Evolutionary conservation across 2,329 filamentous ascomycete species (phyloP).

Genomic region (Botrytis squamosa): DNA sequence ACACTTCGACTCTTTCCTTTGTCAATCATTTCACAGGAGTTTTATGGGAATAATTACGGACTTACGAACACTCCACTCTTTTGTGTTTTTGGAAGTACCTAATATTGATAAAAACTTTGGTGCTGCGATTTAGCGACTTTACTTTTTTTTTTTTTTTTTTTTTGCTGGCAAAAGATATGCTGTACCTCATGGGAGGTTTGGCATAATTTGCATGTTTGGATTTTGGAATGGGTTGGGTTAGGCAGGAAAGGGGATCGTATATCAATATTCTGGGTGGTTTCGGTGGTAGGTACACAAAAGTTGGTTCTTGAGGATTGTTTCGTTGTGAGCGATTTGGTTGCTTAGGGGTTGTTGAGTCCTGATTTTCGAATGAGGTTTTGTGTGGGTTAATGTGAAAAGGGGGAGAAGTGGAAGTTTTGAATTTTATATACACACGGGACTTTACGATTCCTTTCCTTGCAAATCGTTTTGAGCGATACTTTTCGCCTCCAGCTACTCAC

Average conservation of each 20-base stretch:
- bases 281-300: conserved; percentile 12
- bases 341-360: neutral
- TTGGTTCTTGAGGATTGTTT: conserved; percentile 11
- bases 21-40: neutral
- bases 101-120: conserved; percentile 13
- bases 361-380: neutral
- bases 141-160: conserved; percentile 6
- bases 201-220: conserved; percentile 8
- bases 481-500: neutral
- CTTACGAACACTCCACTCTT: conserved; percentile 22
- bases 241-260: neutral
- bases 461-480: neutral
- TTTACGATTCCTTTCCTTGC: neutral
- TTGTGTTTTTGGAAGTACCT: conserved; percentile 20
- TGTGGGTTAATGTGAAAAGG: neutral
- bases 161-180: neutral
- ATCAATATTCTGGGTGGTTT: neutral
- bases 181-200: conserved; percentile 21
- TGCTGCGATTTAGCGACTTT: conserved; percentile 19
- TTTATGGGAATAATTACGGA: neutral
- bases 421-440: conserved; percentile 1
- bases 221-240: neutral
- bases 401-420: neutral
- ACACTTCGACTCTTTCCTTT: conserved; percentile 8
- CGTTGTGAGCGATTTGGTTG: conserved; percentile 6